Base-by-base conservation (phyloP, 2,329 filamentous ascomycete genomes). In the Ophiocordyceps camponoti-floridani region DNA sequence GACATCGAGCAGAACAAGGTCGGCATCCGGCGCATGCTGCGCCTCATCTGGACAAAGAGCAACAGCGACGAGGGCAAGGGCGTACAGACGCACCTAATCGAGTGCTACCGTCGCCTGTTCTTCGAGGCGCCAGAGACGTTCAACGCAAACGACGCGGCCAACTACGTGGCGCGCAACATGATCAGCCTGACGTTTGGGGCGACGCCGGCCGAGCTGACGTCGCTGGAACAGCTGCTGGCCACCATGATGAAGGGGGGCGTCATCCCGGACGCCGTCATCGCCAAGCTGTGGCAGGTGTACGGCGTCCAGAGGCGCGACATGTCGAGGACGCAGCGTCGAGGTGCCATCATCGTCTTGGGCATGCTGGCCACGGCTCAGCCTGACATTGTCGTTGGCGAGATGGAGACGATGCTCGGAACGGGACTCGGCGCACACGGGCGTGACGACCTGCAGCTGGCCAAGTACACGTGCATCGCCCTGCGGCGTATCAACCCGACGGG, bases 31-130 rank as follows among this genome's bases (percentile, higher is more conserved):
- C 82, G 87, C 46, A 98, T 98, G 91, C 72, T 98, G 50, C 81
- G 89, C 44, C 71, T 98, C 18, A 98, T 98, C 60, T 98, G 91
- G 91, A 98, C 91, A 50, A 98, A 98, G 65, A 89, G 91, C 53
- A 98, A 96, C 64, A 96, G 87, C 54, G 91, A 98, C 56, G 93
- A 98, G 69, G 91, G 93, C 54, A 98, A 96, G 65, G 91, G 91
- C 46, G 88, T 98, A 2, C 93, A 98, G 59, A 84, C 84, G 2
- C 91, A 98, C 62, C 72, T 98, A 28, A 94, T 98, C 51, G 91
- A 98, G 53, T 94, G 86, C 61, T 98, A 98, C 68, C 91, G 84
- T 58, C 79, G 85, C 18, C 75, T 98, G 1, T 98, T 96, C 64
- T 98, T 98, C 54, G 86, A 94, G 56, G 88, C 93, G 0, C 91